These are phyloP conservation scores for Fusarium nanum DNA, from an alignment of 2,329 filamentous ascomycete species.

Conservation along the genomic window DNA sequence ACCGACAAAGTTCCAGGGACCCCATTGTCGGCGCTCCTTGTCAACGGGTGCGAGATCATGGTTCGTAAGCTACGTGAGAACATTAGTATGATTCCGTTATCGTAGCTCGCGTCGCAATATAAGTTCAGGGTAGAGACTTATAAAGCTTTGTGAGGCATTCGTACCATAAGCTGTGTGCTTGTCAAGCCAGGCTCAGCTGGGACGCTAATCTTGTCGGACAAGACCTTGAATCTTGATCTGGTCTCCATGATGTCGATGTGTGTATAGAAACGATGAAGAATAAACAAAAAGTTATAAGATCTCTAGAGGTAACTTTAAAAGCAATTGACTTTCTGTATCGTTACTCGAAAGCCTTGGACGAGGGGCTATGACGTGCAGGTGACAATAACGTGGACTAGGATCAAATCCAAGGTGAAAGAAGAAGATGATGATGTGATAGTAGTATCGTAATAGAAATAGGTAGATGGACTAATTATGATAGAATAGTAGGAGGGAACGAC, in stretches of 20 bases:
- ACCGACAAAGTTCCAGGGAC: conserved; percentile 86
- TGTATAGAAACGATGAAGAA: not conserved
- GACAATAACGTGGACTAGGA: conserved; percentile 28
- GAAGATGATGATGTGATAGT: conserved; percentile 6
- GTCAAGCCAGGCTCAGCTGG: conserved; percentile 81
- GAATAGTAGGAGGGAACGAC: not conserved
- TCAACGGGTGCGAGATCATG: conserved; percentile 86
- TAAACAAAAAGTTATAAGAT: not conserved
- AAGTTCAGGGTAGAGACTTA: not conserved
- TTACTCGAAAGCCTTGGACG: not conserved
- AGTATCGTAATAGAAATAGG: conserved; percentile 6
- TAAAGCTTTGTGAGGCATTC: conserved; percentile 27
- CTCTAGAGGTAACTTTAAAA: conserved; percentile 7
- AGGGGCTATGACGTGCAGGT: conserved; percentile 40
- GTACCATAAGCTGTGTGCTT: conserved; percentile 80
- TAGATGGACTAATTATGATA: not conserved
- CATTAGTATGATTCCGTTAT: conserved; percentile 30
- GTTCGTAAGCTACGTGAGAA: conserved; percentile 73
- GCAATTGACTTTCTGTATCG: conserved; percentile 1
- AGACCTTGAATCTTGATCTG: conserved; percentile 55
- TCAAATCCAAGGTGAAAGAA: conserved; percentile 18
- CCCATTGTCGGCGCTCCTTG: conserved; percentile 83
- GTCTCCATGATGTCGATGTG: conserved; percentile 43
- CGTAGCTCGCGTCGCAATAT: conserved; percentile 2
- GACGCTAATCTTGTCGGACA: conserved; percentile 74